These are phyloP conservation scores for Beauveria sp. DNA, from an alignment of 2,329 filamentous ascomycete species.

Conservation along the genomic window DNA sequence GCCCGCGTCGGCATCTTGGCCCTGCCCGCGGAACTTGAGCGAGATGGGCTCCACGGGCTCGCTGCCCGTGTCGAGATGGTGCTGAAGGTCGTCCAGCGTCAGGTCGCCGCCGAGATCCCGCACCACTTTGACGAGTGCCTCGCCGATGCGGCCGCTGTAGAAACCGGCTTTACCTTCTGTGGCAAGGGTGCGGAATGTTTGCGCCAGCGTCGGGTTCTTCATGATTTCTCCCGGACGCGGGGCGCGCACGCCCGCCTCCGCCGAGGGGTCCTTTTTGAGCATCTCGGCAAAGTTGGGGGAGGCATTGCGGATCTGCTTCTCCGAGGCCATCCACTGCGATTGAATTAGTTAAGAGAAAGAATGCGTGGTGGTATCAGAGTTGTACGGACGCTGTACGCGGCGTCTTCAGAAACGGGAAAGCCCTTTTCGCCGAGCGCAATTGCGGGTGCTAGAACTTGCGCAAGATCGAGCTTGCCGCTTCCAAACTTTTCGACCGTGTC, in stretches of 20 bases:
- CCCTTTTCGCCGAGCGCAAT: conserved; percentile 82
- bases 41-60: conserved; percentile 83
- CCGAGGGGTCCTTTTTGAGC: conserved; percentile 67
- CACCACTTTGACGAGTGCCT: conserved; percentile 73
- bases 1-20: conserved; percentile 25
- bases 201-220: conserved; percentile 73
- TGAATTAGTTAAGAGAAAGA: neutral
- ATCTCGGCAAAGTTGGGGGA: conserved; percentile 85
- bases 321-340: conserved; percentile 63
- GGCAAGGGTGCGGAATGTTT: conserved; percentile 73
- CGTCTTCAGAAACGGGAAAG: conserved; percentile 79
- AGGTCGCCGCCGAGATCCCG: conserved; percentile 69
- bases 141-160: conserved; percentile 76
- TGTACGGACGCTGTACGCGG: conserved; percentile 56
- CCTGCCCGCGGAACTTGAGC: conserved; percentile 65
- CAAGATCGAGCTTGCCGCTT: conserved; percentile 71
- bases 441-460: conserved; percentile 73
- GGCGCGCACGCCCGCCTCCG: conserved; percentile 62
- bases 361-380: neutral
- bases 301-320: conserved; percentile 56
- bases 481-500: conserved; percentile 85
- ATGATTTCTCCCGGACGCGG: conserved; percentile 81
- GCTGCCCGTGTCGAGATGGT: conserved; percentile 61
- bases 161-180: conserved; percentile 82
- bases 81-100: conserved; percentile 68